Conservation (phyloP, 441 rosid genomes). For the Aleurites moluccanus region DNA sequence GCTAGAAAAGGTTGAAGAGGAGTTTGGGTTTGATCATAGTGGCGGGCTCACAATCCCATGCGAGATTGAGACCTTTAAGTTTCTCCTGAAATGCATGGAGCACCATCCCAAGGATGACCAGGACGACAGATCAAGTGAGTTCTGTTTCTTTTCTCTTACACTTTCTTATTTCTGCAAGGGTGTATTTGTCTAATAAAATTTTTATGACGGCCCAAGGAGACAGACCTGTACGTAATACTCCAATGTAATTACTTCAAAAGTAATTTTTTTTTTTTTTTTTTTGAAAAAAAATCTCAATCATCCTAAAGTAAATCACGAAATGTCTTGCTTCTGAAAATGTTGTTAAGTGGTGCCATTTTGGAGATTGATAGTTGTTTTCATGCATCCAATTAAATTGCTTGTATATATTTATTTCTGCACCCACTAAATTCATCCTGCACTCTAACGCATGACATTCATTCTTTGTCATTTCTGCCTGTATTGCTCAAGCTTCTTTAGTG, state of each 20-base stretch:
- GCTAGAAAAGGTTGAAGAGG: constrained; percentile 86
- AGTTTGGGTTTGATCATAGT: constrained; percentile 77
- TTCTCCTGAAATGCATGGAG: constrained; percentile 78
- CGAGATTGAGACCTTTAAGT: constrained; percentile 93
- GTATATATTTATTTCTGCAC: no score
- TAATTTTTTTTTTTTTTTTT: no score
- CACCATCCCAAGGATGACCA: constrained; percentile 45
- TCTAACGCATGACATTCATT: background rate
- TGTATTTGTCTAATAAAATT: background rate
- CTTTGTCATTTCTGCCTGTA: background rate
- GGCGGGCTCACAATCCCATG: constrained; percentile 89
- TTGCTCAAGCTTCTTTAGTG: constrained; percentile 18
- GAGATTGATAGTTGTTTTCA: no score
- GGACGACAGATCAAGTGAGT: constrained; percentile 41
- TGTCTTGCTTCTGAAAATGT: background rate
- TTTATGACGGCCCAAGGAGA: background rate
- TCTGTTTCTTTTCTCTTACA: background rate
- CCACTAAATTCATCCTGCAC: no score
- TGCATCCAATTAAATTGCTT: no score
- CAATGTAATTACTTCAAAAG: background rate
- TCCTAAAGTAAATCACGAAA: background rate
- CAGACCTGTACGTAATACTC: background rate
- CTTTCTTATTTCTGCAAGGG: background rate
- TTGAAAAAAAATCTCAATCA: no score
- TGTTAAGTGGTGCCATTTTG: background rate